Evolutionary conservation across 305 asterid species (phyloP).

Genomic region (Caryopteris hybrid): DNA sequence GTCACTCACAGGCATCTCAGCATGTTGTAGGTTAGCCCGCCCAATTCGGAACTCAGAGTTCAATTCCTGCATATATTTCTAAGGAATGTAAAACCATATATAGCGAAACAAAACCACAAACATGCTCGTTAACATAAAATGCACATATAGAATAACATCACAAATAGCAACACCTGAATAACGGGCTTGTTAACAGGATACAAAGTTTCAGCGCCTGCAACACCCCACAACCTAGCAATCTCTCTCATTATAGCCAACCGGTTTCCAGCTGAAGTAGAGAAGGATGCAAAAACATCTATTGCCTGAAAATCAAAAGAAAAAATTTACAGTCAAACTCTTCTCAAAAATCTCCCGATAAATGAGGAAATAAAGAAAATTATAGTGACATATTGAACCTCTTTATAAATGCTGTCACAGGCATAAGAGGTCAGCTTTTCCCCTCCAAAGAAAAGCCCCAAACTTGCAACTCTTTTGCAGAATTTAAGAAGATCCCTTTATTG

Average conservation of each 20-base stretch:
- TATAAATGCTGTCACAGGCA: slow-evolving; percentile 51
- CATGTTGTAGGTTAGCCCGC: slow-evolving; percentile 45
- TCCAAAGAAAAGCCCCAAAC: slow-evolving; percentile 37
- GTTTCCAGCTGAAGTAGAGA: slow-evolving; percentile 60
- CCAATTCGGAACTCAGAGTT: slow-evolving; percentile 56
- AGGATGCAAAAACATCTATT: slow-evolving; percentile 84
- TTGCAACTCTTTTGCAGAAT: slow-evolving; percentile 79
- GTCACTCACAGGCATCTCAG: slow-evolving; percentile 47
- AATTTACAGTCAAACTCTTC: slow-evolving; percentile 15
- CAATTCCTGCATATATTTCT: slow-evolving; percentile 41
- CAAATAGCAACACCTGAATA: slow-evolving; percentile 48
- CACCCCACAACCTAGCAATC: slow-evolving; percentile 64
- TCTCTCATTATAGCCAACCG: slow-evolving; percentile 70
- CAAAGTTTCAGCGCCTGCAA: slow-evolving; percentile 44
- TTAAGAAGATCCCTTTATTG: slow-evolving; percentile 82
- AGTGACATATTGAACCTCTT: slow-evolving; percentile 54
- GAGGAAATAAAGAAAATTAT: not conserved
- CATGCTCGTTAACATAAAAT: not conserved
- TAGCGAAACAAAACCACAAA: not conserved
- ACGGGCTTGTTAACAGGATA: slow-evolving; percentile 76
- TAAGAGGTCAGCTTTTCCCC: slow-evolving; percentile 39
- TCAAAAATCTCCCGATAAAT: not conserved
- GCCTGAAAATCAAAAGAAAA: slow-evolving; percentile 55
- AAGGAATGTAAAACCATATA: slow-evolving; percentile 20
- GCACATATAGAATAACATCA: slow-evolving; percentile 6